Evolutionary conservation across 352 stramenopile species (phyloP).

Genomic region (Salisapilia sapeloensis): DNA sequence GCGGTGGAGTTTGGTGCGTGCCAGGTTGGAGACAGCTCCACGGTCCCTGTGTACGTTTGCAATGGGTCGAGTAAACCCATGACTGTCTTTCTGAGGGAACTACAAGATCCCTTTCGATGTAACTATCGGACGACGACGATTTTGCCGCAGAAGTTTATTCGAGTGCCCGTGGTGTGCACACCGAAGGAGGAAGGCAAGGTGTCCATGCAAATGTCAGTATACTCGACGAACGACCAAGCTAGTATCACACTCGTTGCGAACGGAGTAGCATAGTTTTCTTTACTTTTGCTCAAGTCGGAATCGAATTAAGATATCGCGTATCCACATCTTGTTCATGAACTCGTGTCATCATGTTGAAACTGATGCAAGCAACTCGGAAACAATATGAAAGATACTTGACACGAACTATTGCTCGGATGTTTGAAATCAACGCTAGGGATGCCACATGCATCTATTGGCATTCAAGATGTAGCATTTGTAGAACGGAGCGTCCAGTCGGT

Average conservation of each 20-base stretch:
- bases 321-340: no score
- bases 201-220: constrained; percentile 63
- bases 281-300: no score
- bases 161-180: constrained; percentile 56
- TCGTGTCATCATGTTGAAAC: no score
- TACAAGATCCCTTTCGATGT: constrained; percentile 64
- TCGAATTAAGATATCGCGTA: no score
- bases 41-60: constrained; percentile 75
- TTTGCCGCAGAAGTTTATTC: constrained; percentile 72
- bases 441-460: no score
- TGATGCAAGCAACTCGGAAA: not conserved
- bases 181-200: constrained; percentile 68
- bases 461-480: no score
- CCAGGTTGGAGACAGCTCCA: constrained; percentile 47
- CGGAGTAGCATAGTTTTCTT: constrained; percentile 22
- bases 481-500: no score
- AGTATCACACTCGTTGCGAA: constrained; percentile 61
- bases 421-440: no score
- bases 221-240: constrained; percentile 63
- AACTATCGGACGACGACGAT: constrained; percentile 59
- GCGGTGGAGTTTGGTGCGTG: constrained; percentile 71
- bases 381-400: not conserved
- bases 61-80: constrained; percentile 66
- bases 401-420: no score
- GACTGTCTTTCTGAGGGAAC: constrained; percentile 69